phyloP scores from a whole-genome alignment of 2,329 filamentous ascomycete species.

The Ceratocystis lukuohia region DNA sequence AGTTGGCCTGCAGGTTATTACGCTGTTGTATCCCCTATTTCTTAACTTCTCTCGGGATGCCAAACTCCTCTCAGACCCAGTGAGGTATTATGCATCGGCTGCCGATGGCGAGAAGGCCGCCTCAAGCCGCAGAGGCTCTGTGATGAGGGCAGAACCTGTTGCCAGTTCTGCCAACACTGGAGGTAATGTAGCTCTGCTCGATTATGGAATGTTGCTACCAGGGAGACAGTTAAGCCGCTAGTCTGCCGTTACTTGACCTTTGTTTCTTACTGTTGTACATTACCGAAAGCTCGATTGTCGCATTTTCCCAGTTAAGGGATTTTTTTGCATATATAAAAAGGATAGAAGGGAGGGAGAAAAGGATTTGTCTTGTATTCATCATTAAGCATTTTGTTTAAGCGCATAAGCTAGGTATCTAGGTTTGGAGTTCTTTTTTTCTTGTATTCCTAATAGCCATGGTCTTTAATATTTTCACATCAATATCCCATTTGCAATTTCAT shows the following conservation, averaged over 20 bases:
- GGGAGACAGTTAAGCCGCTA: background rate
- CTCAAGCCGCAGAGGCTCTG: background rate
- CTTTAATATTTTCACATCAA: slow-evolving; percentile 12
- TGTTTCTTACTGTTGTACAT: background rate
- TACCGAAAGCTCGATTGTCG: background rate
- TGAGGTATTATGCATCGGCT: background rate
- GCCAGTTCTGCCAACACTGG: background rate
- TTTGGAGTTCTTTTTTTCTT: no score
- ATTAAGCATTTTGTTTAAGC: no score
- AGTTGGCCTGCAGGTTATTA: slow-evolving; percentile 36
- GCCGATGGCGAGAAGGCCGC: background rate
- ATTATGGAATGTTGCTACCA: background rate
- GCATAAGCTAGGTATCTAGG: background rate
- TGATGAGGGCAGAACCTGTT: background rate
- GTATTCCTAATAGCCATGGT: background rate
- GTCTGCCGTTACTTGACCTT: background rate
- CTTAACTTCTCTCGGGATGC: slow-evolving; percentile 36
- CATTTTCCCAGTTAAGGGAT: background rate
- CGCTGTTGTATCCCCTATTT: slow-evolving; percentile 37
- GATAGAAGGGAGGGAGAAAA: no score
- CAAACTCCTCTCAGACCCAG: slow-evolving; percentile 31
- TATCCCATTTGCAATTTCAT: slow-evolving; percentile 34
- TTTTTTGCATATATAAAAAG: no score
- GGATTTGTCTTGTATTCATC: no score
- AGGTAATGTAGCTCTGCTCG: background rate